A percentile compares a stretch with the other conserved stretches of the same genome.
These are phyloP conservation scores for Mortierella sp. DNA, from an alignment of 371 early-diverging fungal genomes.

Conservation along the genomic window DNA sequence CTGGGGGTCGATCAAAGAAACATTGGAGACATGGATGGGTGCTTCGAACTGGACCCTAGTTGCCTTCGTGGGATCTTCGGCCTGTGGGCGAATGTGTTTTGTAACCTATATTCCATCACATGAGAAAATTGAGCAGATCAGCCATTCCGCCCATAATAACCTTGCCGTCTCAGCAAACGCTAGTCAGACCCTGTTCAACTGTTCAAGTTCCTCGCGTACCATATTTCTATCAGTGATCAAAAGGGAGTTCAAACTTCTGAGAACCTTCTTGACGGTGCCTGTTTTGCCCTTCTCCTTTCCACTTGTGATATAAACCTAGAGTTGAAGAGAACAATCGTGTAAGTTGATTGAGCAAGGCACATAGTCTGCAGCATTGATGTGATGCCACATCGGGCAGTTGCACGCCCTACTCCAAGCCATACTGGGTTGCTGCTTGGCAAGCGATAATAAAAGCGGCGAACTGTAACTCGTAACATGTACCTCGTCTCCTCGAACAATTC, in stretches of 20 bases:
- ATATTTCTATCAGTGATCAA: constrained; percentile 68
- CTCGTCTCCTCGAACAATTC: constrained; percentile 73
- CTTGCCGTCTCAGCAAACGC: neutral
- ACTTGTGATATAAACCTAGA: constrained; percentile 63
- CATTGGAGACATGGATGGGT: constrained; percentile 75
- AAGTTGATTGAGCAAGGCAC: neutral
- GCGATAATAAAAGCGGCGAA: neutral
- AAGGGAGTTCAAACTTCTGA: constrained; percentile 67
- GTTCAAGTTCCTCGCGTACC: constrained; percentile 46
- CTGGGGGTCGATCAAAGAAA: constrained; percentile 73
- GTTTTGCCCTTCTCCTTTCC: constrained; percentile 76
- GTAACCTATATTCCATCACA: constrained; percentile 34
- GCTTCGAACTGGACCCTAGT: constrained; percentile 67
- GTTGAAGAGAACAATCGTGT: neutral
- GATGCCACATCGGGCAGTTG: neutral
- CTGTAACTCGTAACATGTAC: constrained; percentile 48
- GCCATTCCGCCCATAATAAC: neutral
- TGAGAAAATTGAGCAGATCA: constrained; percentile 1
- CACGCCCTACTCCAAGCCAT: neutral
- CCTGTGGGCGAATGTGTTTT: constrained; percentile 64
- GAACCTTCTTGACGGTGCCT: constrained; percentile 67
- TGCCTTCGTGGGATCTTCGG: constrained; percentile 62
- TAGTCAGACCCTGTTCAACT: neutral
- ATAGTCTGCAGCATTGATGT: neutral
- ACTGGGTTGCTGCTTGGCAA: neutral